Evolutionary conservation across 805 yeast genomes (phyloP), one percentile per base, ranked within the genome.

Genomic region (Saccharomycopsis lassenensis): DNA sequence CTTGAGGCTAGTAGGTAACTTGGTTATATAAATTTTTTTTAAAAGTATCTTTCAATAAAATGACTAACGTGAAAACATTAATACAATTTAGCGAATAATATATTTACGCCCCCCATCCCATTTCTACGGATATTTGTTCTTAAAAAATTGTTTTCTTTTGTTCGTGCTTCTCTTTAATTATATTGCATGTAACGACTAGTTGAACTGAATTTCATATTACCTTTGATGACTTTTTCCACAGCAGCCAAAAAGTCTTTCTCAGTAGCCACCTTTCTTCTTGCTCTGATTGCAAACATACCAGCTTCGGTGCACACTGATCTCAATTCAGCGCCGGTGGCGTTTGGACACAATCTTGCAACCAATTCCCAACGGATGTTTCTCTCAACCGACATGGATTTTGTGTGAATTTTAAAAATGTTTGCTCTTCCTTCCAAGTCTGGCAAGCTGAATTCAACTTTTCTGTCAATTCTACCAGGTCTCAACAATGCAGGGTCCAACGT

Each of bases 271-370:
- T 91, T 91, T 65, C 98, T 74, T 61, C 99, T 77, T 14, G 97
- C 95, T 52, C 99, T 76, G 38, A 91, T 91, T 30, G 99, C 98
- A 67, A 87, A 91, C 98, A 91, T 91, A 52, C 99, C 99, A 3
- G 98, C 98, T 60, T 91, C 99, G 1, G 98, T 91, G 60, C 98
- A 91, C 12, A 91, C 98, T 5, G 97, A 89, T 56, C 98, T 78
- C 51, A 91, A 69, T 64, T 91, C 98, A 3, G 99, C 99, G 59
- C 99, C 99, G 1, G 98, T 91, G 14, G 95, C 81, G 57, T 93
- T 91, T 44, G 98, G 98, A 65, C 98, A 91, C 54, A 91, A 68
- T 56, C 99, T 74, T 15, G 97, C 87, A 52, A 91, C 91, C 53
- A 91, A 71, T 63, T 91, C 98, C 99, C 99, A 91, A 61, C 98